Base-by-base conservation (phyloP, 2,329 filamentous ascomycete species). In the Colletotrichum graminicola region DNA sequence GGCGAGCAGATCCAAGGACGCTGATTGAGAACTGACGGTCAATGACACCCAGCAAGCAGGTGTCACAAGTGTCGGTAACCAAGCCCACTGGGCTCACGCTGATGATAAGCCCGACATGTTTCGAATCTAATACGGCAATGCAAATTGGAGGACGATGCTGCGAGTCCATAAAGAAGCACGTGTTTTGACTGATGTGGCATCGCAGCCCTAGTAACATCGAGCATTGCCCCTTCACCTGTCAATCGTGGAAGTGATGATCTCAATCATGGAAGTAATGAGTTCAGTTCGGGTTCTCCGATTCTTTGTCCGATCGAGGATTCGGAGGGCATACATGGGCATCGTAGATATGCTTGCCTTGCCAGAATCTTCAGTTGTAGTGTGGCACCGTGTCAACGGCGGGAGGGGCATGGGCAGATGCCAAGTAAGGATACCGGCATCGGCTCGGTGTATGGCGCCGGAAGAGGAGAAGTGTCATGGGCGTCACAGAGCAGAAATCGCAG, bases 371-470 rank as follows among this genome's bases (percentile, higher is more conserved):
- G 36, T 8, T 39, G 36, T 39, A 12, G 8, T 39, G 36, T 39
- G 36, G 36, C 36, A 39, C 8, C 11, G 11, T 2, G 36, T 12
- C 10, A 11, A 39, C 10, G 11, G 36, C 11, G 1, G 36, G 36
- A 39, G 7, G 11, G 12, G 10, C 11, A 34, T 1, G 34, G 67
- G 45, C 14, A 54, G n/a, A 54, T 49, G 47, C 34, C 41, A n/a
- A 55, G 55, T 16, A 32, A 54, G 26, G 54, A 26, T 51, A 32
- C 23, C 36, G 45, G 41, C 51, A 61, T 47, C 36, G 41, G 29
- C 21, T 66, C 49, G 55, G 55, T 16, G 41, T 14, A 69, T 59
- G 36, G 36, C 26, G 43, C 52, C 23, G 45, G 45, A 49, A 49
- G 49, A 16, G 54, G 16, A 23, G n/a, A n/a, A n/a, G n/a, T n/a